These are phyloP conservation scores for Tetrahymena borealis DNA, from an alignment of 73 alveolate species.

Conservation along the genomic window DNA sequence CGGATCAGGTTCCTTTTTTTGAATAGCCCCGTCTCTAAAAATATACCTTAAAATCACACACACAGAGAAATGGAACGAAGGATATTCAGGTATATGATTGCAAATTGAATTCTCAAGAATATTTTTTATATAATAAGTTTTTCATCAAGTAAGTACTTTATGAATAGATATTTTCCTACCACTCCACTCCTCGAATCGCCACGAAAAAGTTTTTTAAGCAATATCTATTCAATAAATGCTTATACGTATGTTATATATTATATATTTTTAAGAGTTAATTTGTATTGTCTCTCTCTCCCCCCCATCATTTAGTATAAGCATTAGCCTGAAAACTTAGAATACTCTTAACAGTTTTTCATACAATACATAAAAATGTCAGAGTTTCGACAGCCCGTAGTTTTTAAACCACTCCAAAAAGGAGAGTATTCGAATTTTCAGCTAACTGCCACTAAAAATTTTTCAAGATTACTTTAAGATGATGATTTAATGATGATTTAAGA, in stretches of 20 bases:
- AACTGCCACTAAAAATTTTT: not conserved
- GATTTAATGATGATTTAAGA: not conserved
- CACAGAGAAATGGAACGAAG: not conserved
- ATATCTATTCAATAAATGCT: not conserved
- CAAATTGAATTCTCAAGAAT: not conserved
- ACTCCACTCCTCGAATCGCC: too few species aligned
- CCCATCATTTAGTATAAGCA: too few species aligned
- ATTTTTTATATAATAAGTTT: not conserved
- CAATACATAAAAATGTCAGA: not conserved
- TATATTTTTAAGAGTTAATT: not conserved
- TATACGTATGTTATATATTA: not conserved
- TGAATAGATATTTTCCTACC: not conserved
- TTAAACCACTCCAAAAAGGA: not conserved
- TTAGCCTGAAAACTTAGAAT: not conserved
- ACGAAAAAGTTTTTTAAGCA: not conserved
- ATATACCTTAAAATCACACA: not conserved
- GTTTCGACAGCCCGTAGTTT: not conserved
- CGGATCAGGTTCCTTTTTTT: slow-evolving; percentile 3
- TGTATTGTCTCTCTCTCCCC: not conserved
- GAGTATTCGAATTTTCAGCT: not conserved
- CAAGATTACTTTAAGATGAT: not conserved
- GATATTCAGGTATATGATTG: not conserved
- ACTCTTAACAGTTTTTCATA: not conserved
- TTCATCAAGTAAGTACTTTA: not conserved
- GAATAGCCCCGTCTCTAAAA: not conserved